Percentiles rank a stretch among this genome's conserved stretches.
Conservation (phyloP, 805 yeast genomes). For the Myxozyma mucilagina region DNA sequence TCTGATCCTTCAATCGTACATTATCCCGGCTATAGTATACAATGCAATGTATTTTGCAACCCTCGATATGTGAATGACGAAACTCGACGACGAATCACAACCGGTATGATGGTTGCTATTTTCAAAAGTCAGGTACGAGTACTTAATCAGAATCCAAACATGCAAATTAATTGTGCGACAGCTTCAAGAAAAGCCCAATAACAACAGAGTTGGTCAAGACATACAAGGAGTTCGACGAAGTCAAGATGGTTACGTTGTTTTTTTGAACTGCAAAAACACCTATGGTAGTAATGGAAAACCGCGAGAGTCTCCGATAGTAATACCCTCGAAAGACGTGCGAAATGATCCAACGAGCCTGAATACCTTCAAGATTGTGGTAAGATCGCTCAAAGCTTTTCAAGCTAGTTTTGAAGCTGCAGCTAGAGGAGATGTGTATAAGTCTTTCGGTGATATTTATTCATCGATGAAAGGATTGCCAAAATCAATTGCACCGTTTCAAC, state of each 20-base stretch:
- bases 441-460: not conserved
- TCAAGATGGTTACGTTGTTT: not conserved
- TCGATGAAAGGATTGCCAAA: not conserved
- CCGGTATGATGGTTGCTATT: conserved; percentile 1
- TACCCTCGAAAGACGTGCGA: not conserved
- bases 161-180: not conserved
- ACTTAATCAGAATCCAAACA: not conserved
- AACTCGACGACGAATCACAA: not conserved
- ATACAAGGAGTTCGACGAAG: not conserved
- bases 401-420: not conserved
- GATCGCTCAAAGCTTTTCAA: not conserved
- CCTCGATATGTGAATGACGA: not conserved
- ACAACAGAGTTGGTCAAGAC: not conserved
- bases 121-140: not conserved
- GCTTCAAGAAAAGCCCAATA: not conserved
- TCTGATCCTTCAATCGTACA: not conserved
- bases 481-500: not conserved
- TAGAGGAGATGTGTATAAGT: not conserved
- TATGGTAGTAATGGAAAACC: not conserved
- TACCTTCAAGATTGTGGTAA: not conserved
- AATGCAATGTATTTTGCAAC: not conserved
- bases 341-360: not conserved
- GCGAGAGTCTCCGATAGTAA: not conserved
- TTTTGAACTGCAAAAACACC: not conserved
- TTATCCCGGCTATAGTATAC: not conserved